Evolutionary conservation across 768 basidiomycete genomes (phyloP), one percentile per base, ranked within the genome.

Genomic region (Hemileccinum rubropunctum): DNA sequence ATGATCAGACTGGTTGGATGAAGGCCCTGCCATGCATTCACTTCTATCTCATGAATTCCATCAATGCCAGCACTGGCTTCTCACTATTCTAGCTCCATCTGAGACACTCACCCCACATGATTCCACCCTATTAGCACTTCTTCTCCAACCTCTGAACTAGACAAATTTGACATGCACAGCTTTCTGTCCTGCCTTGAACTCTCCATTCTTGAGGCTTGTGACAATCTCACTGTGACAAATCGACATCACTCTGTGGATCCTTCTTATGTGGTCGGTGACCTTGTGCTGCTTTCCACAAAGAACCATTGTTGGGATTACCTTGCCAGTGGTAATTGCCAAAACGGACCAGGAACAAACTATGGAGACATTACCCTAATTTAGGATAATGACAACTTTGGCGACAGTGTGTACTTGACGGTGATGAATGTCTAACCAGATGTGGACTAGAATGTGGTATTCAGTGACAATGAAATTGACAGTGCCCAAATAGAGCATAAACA

Each of bases 41-140:
- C 3, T 74, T 73, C 47, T 49, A 57, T 3, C 48, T 72, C 8
- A 75, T 74, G 60, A 71, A 65, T 33, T 60, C 62, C 0, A 52
- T 66, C 0, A 71, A 71, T 27, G 35, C 45, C 14, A 65, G 43
- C 51, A 67, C 67, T 59, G 64, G 69, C 0, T 71, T 63, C 45
- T 63, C 62, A 0, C 49, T 47, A 2, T 75, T 75, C 51, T 63
- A 70, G 23, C 51, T 71, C 0, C 49, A 54, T 9, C 27, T 58
- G 2, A 66, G 71, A 0, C 41, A 39, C 1, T 57, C 54, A 0
- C 69, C 71, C 0, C 39, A 59, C 0, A 6, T 37, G 14, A 32
- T 23, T 6, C 36, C 36, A 8, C 17, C 36, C n/a, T n/a, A n/a
- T n/a, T n/a, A n/a, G n/a, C n/a, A n/a, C n/a, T n/a, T n/a, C n/a